These are phyloP conservation scores for Saccharomycopsis fodiens DNA, from an alignment of 805 yeast genomes.

Conservation along the genomic window DNA sequence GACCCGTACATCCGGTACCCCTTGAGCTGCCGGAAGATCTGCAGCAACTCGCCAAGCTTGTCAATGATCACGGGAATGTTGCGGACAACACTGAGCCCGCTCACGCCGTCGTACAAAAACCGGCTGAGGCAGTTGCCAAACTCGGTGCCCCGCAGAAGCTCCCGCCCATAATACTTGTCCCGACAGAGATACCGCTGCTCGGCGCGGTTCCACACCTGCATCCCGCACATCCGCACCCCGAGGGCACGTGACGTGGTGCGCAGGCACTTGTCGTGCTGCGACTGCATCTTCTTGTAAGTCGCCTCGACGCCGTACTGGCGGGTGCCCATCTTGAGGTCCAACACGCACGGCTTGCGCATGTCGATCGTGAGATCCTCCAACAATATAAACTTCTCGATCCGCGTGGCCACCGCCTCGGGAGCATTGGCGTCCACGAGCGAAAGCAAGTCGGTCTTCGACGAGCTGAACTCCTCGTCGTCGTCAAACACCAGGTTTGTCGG, in stretches of 20 bases:
- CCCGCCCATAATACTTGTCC: conserved; percentile 91
- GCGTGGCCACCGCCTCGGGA: conserved; percentile 34
- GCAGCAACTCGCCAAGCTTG: conserved; percentile 50
- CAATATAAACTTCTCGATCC: conserved; percentile 74
- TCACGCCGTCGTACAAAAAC: conserved; percentile 71
- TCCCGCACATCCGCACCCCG: conserved; percentile 93
- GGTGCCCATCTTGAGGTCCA: conserved; percentile 97
- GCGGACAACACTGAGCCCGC: conserved; percentile 46
- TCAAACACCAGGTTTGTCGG: conserved; percentile 10
- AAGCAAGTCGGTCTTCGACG: background rate
- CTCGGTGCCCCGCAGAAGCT: conserved; percentile 60
- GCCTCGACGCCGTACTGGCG: conserved; percentile 98
- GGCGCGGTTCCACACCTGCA: conserved; percentile 68
- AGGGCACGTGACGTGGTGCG: conserved; percentile 71
- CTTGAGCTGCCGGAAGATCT: conserved; percentile 44
- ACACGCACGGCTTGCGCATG: conserved; percentile 78
- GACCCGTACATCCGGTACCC: conserved; percentile 92
- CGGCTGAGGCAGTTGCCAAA: conserved; percentile 69
- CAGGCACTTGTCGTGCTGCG: conserved; percentile 77
- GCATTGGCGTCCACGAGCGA: background rate
- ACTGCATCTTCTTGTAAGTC: conserved; percentile 52
- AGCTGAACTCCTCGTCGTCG: conserved; percentile 1
- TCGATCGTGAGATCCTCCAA: conserved; percentile 87
- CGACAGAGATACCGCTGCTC: conserved; percentile 47
- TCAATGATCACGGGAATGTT: conserved; percentile 63